Conservation (phyloP, 768 basidiomycete genomes). For the Cystofilobasidium macerans region DNA sequence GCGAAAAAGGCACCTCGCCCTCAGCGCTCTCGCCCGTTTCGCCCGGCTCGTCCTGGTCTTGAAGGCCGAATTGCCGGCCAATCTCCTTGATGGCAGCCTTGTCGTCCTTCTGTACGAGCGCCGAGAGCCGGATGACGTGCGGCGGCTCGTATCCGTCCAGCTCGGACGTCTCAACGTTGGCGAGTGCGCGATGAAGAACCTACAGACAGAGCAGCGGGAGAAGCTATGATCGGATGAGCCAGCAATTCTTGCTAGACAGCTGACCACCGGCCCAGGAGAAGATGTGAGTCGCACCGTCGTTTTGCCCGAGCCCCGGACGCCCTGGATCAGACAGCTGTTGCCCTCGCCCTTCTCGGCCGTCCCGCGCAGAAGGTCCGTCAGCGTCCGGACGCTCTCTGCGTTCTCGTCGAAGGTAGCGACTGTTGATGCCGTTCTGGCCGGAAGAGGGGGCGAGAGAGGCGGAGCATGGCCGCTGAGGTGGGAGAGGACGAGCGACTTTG, state of each 20-base stretch:
- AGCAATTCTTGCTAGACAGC: too few species aligned
- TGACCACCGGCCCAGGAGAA: background rate
- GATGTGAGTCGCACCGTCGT: slow-evolving; percentile 51
- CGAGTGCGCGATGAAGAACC: slow-evolving; percentile 27
- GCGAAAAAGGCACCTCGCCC: slow-evolving; percentile 31
- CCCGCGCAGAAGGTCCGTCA: slow-evolving; percentile 57
- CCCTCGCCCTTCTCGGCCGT: slow-evolving; percentile 74
- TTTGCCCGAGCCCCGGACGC: slow-evolving; percentile 78
- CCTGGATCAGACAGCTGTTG: slow-evolving; percentile 80
- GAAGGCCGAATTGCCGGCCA: slow-evolving; percentile 58
- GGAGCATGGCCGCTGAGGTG: slow-evolving; percentile 18
- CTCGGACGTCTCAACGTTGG: background rate
- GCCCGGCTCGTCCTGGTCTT: slow-evolving; percentile 27
- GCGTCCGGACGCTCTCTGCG: slow-evolving; percentile 47
- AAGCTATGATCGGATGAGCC: too few species aligned
- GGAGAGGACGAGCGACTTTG: slow-evolving; percentile 16
- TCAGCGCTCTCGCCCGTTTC: background rate
- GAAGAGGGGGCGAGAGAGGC: slow-evolving; percentile 2
- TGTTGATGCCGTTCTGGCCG: background rate
- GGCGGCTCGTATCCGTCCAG: slow-evolving; percentile 29
- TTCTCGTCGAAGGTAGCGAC: slow-evolving; percentile 29
- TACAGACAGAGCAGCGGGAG: background rate
- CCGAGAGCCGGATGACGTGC: slow-evolving; percentile 51
- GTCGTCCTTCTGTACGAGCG: slow-evolving; percentile 74
- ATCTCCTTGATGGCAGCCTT: slow-evolving; percentile 85